Conservation (phyloP, 2,329 filamentous ascomycete genomes). For the Fusarium robinianum region DNA sequence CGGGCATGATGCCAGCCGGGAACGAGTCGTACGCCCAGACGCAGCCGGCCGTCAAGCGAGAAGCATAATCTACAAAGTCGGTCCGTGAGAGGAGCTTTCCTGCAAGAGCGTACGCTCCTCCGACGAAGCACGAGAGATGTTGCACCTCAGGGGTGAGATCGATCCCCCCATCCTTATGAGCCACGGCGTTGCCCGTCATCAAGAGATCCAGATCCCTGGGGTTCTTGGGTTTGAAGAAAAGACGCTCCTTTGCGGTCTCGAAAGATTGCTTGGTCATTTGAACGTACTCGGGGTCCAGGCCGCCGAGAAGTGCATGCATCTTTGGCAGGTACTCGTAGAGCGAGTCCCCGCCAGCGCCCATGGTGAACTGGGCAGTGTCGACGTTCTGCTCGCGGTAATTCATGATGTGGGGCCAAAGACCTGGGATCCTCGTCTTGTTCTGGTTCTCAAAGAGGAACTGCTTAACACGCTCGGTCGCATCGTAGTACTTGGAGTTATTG, state of each 20-base stretch:
- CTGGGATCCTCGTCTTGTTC: slow-evolving; percentile 68
- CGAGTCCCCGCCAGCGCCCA: slow-evolving; percentile 54
- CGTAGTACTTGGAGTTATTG: slow-evolving; percentile 73
- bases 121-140: slow-evolving; percentile 72
- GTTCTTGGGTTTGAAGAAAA: slow-evolving; percentile 72
- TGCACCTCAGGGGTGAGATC: slow-evolving; percentile 47
- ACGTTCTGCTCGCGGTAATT: slow-evolving; percentile 62
- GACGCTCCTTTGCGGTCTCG: slow-evolving; percentile 61
- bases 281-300: slow-evolving; percentile 64
- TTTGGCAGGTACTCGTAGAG: slow-evolving; percentile 66
- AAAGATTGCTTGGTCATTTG: slow-evolving; percentile 68
- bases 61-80: slow-evolving; percentile 53
- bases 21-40: slow-evolving; percentile 58
- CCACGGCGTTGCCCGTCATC: slow-evolving; percentile 53
- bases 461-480: slow-evolving; percentile 75
- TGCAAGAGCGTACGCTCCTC: slow-evolving; percentile 71
- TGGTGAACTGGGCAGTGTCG: slow-evolving; percentile 45
- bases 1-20: slow-evolving; percentile 59
- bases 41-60: slow-evolving; percentile 56
- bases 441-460: slow-evolving; percentile 68
- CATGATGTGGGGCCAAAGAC: slow-evolving; percentile 71
- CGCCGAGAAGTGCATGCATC: slow-evolving; percentile 66
- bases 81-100: slow-evolving; percentile 61
- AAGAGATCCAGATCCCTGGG: slow-evolving; percentile 63
- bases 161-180: slow-evolving; percentile 33